A percentile compares a stretch with the other conserved stretches of the same genome.
Evolutionary conservation across 768 basidiomycete genomes (phyloP).

Genomic region (Fibroporia radiculosa): DNA sequence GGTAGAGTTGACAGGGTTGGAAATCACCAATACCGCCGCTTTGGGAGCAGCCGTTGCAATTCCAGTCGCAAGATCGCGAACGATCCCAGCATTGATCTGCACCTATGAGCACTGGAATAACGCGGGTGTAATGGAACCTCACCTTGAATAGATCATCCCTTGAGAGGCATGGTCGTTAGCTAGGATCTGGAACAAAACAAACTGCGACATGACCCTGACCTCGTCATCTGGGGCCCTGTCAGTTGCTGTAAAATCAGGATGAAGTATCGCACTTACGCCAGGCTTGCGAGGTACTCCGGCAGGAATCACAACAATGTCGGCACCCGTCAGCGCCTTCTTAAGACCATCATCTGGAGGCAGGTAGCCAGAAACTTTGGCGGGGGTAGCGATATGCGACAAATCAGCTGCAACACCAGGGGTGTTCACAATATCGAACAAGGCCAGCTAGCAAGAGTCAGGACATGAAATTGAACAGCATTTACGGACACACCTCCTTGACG

Average conservation of each 20-base stretch:
- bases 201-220: slow-evolving; percentile 31
- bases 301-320: slow-evolving; percentile 89
- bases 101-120: slow-evolving; percentile 4
- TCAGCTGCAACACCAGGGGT: slow-evolving; percentile 97
- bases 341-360: slow-evolving; percentile 75
- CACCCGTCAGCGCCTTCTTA: slow-evolving; percentile 75
- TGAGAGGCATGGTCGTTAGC: too few species aligned
- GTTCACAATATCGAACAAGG: slow-evolving; percentile 93
- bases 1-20: slow-evolving; percentile 99
- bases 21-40: slow-evolving; percentile 92
- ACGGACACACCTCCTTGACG: slow-evolving; percentile 56
- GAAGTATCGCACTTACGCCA: slow-evolving; percentile 47
- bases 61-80: slow-evolving; percentile 85
- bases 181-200: too few species aligned
- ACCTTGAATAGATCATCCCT: slow-evolving; percentile 98
- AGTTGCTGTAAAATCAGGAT: slow-evolving; percentile 4
- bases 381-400: slow-evolving; percentile 88
- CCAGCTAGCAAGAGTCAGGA: slow-evolving; percentile 41
- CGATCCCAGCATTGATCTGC: slow-evolving; percentile 97
- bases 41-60: slow-evolving; percentile 81
- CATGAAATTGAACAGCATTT: background rate
- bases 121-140: background rate
- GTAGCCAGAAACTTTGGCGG: slow-evolving; percentile 78
- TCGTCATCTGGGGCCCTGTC: slow-evolving; percentile 35
- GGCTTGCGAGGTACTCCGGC: slow-evolving; percentile 96